Conservation (phyloP, 1,139 yeast species). For the Sugiyamaella novakii region DNA sequence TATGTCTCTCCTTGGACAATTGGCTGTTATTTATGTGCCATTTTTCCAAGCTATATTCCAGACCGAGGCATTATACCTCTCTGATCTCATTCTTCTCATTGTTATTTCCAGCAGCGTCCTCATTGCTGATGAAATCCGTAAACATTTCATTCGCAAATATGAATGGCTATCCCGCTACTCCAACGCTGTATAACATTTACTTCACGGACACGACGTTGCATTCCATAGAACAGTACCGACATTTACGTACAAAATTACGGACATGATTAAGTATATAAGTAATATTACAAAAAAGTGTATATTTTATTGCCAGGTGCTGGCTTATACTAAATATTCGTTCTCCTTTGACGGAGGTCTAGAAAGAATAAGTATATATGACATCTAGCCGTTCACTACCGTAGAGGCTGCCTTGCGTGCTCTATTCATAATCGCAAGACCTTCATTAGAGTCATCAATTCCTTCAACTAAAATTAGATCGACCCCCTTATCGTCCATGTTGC, state of each 20-base stretch:
- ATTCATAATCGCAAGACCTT: slow-evolving; percentile 95
- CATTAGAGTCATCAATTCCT: slow-evolving; percentile 67
- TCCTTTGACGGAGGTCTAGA: too few species aligned
- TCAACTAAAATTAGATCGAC: slow-evolving; percentile 73
- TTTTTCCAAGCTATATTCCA: slow-evolving; percentile 90
- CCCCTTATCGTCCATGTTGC: slow-evolving; percentile 64
- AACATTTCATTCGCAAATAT: slow-evolving; percentile 44
- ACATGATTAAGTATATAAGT: slow-evolving; percentile 11
- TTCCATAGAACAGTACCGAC: slow-evolving; percentile 5
- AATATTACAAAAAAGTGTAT: slow-evolving; percentile 8
- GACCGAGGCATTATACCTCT: slow-evolving; percentile 78
- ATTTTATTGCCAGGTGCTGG: too few species aligned
- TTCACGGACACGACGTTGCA: too few species aligned
- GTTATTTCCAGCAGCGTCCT: slow-evolving; percentile 76
- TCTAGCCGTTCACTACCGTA: slow-evolving; percentile 40
- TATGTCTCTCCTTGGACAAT: slow-evolving; percentile 88
- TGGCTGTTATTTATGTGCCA: slow-evolving; percentile 90
- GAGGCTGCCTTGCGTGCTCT: slow-evolving; percentile 84
- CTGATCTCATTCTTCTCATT: slow-evolving; percentile 66
- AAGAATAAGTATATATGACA: too few species aligned
- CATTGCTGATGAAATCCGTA: slow-evolving; percentile 80
- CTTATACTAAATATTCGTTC: too few species aligned
- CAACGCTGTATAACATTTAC: slow-evolving; percentile 22
- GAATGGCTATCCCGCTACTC: slow-evolving; percentile 33
- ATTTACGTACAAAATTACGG: slow-evolving; percentile 13